phyloP scores from a whole-genome alignment of 2,329 filamentous ascomycete species.

The Cladosporium halotolerans region DNA sequence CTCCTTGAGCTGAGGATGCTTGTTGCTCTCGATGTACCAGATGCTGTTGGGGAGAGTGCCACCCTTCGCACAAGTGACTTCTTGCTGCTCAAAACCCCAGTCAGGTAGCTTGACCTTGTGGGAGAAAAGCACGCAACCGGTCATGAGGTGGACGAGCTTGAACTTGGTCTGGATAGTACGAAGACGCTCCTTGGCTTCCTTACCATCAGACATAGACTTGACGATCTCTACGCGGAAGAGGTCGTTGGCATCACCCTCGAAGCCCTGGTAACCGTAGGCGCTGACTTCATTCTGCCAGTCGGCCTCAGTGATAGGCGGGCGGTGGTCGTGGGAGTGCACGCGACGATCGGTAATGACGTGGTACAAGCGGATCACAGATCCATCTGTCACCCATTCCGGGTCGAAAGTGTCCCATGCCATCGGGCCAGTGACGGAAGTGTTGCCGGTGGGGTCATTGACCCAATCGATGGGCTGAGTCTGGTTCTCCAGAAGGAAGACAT shows the following conservation, averaged over 20 bases:
- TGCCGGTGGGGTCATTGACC: constrained; percentile 37
- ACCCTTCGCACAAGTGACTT: constrained; percentile 91
- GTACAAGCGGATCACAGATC: constrained; percentile 74
- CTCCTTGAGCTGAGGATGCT: constrained; percentile 68
- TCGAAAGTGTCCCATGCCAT: constrained; percentile 72
- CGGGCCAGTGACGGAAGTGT: constrained; percentile 71
- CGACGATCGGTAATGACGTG: constrained; percentile 78
- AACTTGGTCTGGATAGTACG: constrained; percentile 97
- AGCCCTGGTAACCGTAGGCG: constrained; percentile 94
- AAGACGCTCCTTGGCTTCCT: constrained; percentile 72
- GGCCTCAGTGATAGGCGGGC: constrained; percentile 75
- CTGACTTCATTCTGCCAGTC: constrained; percentile 56
- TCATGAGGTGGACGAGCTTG: constrained; percentile 91
- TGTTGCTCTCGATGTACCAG: constrained; percentile 93
- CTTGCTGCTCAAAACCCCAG: constrained; percentile 97
- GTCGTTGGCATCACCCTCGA: constrained; percentile 94
- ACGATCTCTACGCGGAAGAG: constrained; percentile 92
- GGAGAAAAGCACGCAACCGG: constrained; percentile 89
- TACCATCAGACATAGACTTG: constrained; percentile 75
- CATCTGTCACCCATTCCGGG: constrained; percentile 69
- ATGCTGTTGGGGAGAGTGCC: constrained; percentile 92
- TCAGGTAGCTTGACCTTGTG: constrained; percentile 98
- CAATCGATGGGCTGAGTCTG: constrained; percentile 77
- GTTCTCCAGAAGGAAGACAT: constrained; percentile 89
- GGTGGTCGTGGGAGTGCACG: constrained; percentile 92